Conservation (phyloP, 495 filamentous ascomycete species). For the Hypoxylon lienhwacheense region DNA sequence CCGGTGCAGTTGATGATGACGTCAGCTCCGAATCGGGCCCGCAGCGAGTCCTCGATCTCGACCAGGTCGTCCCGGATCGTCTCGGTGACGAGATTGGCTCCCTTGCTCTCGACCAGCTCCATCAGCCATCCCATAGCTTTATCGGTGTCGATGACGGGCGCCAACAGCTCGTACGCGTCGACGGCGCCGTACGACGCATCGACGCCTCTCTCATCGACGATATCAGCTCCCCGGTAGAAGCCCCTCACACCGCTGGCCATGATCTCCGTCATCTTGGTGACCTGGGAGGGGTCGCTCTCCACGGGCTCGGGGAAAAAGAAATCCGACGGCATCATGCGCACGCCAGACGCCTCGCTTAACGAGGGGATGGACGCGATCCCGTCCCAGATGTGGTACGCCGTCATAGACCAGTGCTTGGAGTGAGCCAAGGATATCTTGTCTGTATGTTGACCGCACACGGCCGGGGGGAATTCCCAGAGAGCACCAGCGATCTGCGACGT, state of each 20-base stretch:
- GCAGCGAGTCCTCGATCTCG: constrained; percentile 44
- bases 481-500: constrained; percentile 57
- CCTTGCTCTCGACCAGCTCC: constrained; percentile 49
- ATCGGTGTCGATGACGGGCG: constrained; percentile 57
- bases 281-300: constrained; percentile 40
- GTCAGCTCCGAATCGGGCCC: constrained; percentile 44
- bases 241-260: constrained; percentile 41
- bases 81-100: constrained; percentile 46
- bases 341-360: constrained; percentile 43
- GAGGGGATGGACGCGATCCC: constrained; percentile 41
- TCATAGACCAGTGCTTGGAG: constrained; percentile 51
- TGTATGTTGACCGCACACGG: constrained; percentile 52
- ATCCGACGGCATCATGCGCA: constrained; percentile 45
- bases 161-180: constrained; percentile 52
- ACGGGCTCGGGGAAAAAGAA: constrained; percentile 46
- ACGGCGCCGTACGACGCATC: constrained; percentile 45
- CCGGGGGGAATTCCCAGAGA: constrained; percentile 55
- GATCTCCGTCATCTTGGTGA: constrained; percentile 46
- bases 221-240: constrained; percentile 43
- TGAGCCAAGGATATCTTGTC: constrained; percentile 44
- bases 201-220: constrained; percentile 44
- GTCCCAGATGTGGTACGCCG: constrained; percentile 48
- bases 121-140: constrained; percentile 50
- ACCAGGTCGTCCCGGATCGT: constrained; percentile 46
- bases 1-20: constrained; percentile 54